A percentile compares a stretch with the other conserved stretches of the same genome.
Conservation (phyloP, 768 basidiomycete species). For the Suillus subaureus region DNA sequence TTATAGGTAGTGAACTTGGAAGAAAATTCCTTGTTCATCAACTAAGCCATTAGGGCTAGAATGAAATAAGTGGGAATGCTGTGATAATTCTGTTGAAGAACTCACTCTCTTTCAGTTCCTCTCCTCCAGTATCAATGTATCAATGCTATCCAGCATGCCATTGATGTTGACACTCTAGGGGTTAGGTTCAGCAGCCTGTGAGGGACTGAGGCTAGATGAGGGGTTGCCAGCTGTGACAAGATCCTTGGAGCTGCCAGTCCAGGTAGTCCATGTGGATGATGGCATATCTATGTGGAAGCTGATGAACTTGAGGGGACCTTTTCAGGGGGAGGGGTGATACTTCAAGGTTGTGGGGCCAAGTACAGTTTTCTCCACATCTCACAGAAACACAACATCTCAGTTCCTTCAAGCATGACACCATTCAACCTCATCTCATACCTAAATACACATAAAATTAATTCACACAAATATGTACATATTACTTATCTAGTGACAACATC, state of each 20-base stretch:
- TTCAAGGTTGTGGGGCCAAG: background rate
- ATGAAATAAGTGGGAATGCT: background rate
- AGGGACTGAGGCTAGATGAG: background rate
- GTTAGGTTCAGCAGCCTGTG: accelerated
- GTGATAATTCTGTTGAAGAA: background rate
- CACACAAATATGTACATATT: background rate
- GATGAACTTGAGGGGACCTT: background rate
- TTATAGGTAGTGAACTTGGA: background rate
- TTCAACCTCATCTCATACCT: constrained; percentile 1
- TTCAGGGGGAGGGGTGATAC: background rate
- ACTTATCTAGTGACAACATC: background rate
- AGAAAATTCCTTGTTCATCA: background rate
- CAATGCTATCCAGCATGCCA: background rate
- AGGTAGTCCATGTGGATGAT: background rate
- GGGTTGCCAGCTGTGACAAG: background rate
- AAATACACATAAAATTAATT: background rate
- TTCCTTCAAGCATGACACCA: background rate
- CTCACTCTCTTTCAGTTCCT: background rate
- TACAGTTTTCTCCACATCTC: background rate
- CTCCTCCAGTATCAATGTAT: background rate
- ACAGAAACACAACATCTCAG: background rate
- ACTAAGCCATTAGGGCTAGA: background rate
- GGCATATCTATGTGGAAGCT: background rate
- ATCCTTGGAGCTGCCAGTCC: background rate
- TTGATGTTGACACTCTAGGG: background rate